Conservation (phyloP, 768 basidiomycete genomes). For the Boletus rubescentipes region DNA sequence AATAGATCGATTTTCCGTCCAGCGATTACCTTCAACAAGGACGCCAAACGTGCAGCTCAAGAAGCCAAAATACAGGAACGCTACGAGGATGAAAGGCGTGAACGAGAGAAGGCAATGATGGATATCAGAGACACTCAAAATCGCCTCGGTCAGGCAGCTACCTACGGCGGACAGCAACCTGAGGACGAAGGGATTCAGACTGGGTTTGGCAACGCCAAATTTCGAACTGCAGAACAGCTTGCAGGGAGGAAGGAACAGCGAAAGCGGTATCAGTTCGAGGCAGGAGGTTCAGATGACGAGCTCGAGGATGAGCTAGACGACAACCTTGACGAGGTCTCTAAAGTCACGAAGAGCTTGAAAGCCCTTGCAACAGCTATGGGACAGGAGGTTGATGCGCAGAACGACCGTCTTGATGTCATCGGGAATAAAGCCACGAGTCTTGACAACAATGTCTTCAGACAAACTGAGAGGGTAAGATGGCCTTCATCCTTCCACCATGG, state of each 20-base stretch:
- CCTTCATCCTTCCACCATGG: conserved; percentile 15
- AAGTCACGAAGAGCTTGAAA: conserved; percentile 75
- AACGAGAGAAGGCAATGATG: conserved; percentile 81
- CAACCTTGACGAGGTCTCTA: conserved; percentile 85
- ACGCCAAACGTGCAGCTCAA: conserved; percentile 82
- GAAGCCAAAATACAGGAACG: conserved; percentile 82
- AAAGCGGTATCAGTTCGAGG: conserved; percentile 89
- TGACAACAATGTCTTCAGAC: conserved; percentile 74
- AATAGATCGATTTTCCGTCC: conserved; percentile 95
- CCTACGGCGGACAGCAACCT: conserved; percentile 56
- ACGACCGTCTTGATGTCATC: conserved; percentile 71
- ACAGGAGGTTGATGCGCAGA: conserved; percentile 87
- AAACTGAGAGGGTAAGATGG: conserved; percentile 73
- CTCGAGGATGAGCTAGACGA: conserved; percentile 91
- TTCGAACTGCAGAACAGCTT: conserved; percentile 51
- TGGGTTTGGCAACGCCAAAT: conserved; percentile 39
- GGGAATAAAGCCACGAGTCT: conserved; percentile 74
- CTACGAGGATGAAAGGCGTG: conserved; percentile 81
- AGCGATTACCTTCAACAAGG: conserved; percentile 90
- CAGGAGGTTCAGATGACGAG: conserved; percentile 87
- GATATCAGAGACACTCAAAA: conserved; percentile 88
- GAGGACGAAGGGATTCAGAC: conserved; percentile 42
- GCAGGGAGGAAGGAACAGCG: conserved; percentile 64
- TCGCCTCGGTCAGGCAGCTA: conserved; percentile 72
- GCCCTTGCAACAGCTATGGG: conserved; percentile 80